These are phyloP conservation scores for Aurinia saxatilis DNA, from an alignment of 345 rosid species.

Conservation along the genomic window DNA sequence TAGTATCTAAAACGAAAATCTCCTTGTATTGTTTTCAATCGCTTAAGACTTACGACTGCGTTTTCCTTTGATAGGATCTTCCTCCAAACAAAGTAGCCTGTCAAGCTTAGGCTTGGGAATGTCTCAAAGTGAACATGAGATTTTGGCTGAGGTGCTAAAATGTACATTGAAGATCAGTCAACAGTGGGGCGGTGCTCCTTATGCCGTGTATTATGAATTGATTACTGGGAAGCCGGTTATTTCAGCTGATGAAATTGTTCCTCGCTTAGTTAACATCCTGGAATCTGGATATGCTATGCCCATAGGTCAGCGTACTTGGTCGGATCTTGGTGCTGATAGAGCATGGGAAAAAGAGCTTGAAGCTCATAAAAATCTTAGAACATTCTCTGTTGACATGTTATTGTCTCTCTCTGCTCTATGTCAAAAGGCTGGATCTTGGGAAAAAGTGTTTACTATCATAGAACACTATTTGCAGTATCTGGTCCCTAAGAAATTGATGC, in stretches of 20 bases:
- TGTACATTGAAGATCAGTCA: slow-evolving; percentile 59
- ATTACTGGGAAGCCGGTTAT: slow-evolving; percentile 45
- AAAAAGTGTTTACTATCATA: slow-evolving; percentile 51
- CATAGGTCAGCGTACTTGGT: slow-evolving; percentile 30
- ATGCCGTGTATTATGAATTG: slow-evolving; percentile 75
- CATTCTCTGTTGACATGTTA: slow-evolving; percentile 69
- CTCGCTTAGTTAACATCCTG: slow-evolving; percentile 66
- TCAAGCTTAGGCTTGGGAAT: slow-evolving; percentile 37
- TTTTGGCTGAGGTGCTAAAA: slow-evolving; percentile 60
- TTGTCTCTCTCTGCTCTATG: slow-evolving; percentile 55
- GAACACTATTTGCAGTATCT: slow-evolving; percentile 61
- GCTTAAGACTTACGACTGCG: background rate
- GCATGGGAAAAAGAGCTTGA: slow-evolving; percentile 56
- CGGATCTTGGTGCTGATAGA: slow-evolving; percentile 53
- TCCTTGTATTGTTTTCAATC: background rate
- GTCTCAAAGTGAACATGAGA: slow-evolving; percentile 43
- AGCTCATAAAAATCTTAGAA: slow-evolving; percentile 67
- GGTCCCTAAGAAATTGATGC: slow-evolving; percentile 60
- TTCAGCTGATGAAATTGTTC: slow-evolving; percentile 67
- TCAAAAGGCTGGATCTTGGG: slow-evolving; percentile 72
- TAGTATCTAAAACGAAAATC: slow-evolving; percentile 9
- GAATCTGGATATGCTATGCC: slow-evolving; percentile 64
- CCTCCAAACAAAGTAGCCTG: slow-evolving; percentile 43
- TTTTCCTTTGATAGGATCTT: slow-evolving; percentile 37
- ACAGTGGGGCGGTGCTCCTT: slow-evolving; percentile 69